Percentiles rank a stretch among this genome's conserved stretches.
These are phyloP conservation scores for Diversispora eburnea DNA, from an alignment of 192 early-diverging fungal species.

Conservation along the genomic window DNA sequence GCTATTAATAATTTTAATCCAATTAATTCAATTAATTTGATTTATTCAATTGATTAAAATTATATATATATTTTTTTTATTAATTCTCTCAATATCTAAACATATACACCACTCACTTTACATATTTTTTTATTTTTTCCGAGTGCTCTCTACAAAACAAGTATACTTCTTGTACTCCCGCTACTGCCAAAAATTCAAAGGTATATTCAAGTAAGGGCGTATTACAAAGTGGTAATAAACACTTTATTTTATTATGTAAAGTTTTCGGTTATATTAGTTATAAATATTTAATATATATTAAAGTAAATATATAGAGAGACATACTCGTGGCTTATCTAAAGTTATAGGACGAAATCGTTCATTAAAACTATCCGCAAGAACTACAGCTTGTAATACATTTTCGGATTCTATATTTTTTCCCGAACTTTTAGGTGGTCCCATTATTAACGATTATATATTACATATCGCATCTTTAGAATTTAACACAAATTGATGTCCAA, in stretches of 20 bases:
- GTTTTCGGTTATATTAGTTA: no score
- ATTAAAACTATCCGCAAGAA: slow-evolving; percentile 89
- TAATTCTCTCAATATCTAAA: not conserved
- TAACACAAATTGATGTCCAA: no score
- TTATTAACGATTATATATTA: not conserved
- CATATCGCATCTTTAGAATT: no score
- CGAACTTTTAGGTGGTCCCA: slow-evolving; percentile 7
- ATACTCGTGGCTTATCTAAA: slow-evolving; percentile 74
- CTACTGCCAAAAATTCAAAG: slow-evolving; percentile 84
- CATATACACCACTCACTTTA: no score
- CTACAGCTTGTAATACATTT: slow-evolving; percentile 79
- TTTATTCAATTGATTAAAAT: not conserved
- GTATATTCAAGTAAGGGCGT: slow-evolving; percentile 96
- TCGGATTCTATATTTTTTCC: slow-evolving; percentile 47
- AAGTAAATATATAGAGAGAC: slow-evolving; percentile 15
- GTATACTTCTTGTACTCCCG: slow-evolving; percentile 82
- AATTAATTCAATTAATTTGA: not conserved
- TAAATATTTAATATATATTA: no score
- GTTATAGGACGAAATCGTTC: slow-evolving; percentile 86
- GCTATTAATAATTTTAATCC: slow-evolving; percentile 31
- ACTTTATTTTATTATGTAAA: slow-evolving; percentile 41
- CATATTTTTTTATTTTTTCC: slow-evolving; percentile 78
- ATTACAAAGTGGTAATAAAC: slow-evolving; percentile 91
- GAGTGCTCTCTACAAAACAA: slow-evolving; percentile 82
- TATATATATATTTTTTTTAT: not conserved